A percentile compares a stretch with the other conserved stretches of the same genome.
These are phyloP conservation scores for Pseudogymnoascus sp. DNA, from an alignment of 2,329 filamentous ascomycete genomes.

Conservation along the genomic window DNA sequence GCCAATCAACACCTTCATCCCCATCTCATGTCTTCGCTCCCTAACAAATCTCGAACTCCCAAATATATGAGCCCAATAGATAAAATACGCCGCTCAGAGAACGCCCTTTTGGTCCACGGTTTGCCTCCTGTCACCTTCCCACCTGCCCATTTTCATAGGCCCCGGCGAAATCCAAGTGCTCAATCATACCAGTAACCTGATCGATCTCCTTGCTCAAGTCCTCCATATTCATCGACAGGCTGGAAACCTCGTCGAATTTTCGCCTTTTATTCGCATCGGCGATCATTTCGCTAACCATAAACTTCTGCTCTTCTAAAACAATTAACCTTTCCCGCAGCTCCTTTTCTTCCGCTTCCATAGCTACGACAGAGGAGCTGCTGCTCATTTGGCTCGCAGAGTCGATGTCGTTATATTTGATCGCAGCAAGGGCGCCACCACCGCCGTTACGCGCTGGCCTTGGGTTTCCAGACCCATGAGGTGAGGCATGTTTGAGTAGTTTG, in stretches of 20 bases:
- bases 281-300: slow-evolving; percentile 66
- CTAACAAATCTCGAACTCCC: slow-evolving; percentile 3
- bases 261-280: slow-evolving; percentile 59
- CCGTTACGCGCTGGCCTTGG: slow-evolving; percentile 16
- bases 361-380: slow-evolving; percentile 53
- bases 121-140: background rate
- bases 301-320: slow-evolving; percentile 66
- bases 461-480: slow-evolving; percentile 39
- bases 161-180: slow-evolving; percentile 42
- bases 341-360: slow-evolving; percentile 63
- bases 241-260: slow-evolving; percentile 63
- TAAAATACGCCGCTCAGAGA: background rate
- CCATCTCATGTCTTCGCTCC: slow-evolving; percentile 2
- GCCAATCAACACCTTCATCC: background rate
- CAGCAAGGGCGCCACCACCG: slow-evolving; percentile 41
- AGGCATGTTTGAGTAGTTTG: slow-evolving; percentile 55
- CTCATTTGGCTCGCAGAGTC: slow-evolving; percentile 44
- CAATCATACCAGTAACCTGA: slow-evolving; percentile 51
- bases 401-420: slow-evolving; percentile 52
- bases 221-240: slow-evolving; percentile 56
- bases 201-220: slow-evolving; percentile 63
- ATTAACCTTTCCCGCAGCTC: slow-evolving; percentile 61
- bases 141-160: slow-evolving; percentile 20
- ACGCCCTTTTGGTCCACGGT: background rate
- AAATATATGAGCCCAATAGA: slow-evolving; percentile 1